Evolutionary conservation across 2,329 filamentous ascomycete genomes (phyloP), one percentile per base, ranked within the genome.

Genomic region (Diaporthe sp.): DNA sequence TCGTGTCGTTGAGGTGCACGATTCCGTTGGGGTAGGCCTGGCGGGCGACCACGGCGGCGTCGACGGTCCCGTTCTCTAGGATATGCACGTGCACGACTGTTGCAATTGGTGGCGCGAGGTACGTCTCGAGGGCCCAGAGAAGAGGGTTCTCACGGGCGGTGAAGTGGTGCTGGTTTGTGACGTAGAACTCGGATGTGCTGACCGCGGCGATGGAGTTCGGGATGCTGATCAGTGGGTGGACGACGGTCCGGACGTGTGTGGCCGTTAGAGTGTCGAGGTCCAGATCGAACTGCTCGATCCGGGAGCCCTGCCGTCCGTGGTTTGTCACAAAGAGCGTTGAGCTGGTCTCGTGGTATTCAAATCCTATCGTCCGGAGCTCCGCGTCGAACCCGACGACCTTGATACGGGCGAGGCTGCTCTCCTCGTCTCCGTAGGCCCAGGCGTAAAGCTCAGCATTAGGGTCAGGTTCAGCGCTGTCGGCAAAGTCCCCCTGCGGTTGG

Each of bases 1-100:
- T 84, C 0, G 82, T 84, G 2, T 75, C 76, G 73, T 86, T 85
- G 5, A 86, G 58, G 0, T 85, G 74, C 39, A 82, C 82, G 22
- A 86, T 80, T 19, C 85, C 85, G 65, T 87, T 87, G 12, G 85
- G 80, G 56, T 84, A 87, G 13, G 85, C 75, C 1, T 83, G 58
- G 17, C 80, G 80, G 2, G 81, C 81, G 0, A 84, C 80, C 0
- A 84, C 69, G 9, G 53, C 68, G 32, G 68, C 68, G 19, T 71
- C 68, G 30, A 71, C 30, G 30, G 68, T 71, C 1, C 68, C 68
- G n/a, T 71, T 7, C 0, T 47, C 55, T 12, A 71, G 44, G 42
- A 71, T 27, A 5, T 79, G 79, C 8, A 86, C 81, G 66, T 86
- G 81, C 0, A 86, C 82, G 6, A 86, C 77, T 1, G 79, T 81